Evolutionary conservation across 495 filamentous ascomycete genomes (phyloP), one percentile per base, ranked within the genome.

Genomic region (Lasiosphaeriaceae sp.): DNA sequence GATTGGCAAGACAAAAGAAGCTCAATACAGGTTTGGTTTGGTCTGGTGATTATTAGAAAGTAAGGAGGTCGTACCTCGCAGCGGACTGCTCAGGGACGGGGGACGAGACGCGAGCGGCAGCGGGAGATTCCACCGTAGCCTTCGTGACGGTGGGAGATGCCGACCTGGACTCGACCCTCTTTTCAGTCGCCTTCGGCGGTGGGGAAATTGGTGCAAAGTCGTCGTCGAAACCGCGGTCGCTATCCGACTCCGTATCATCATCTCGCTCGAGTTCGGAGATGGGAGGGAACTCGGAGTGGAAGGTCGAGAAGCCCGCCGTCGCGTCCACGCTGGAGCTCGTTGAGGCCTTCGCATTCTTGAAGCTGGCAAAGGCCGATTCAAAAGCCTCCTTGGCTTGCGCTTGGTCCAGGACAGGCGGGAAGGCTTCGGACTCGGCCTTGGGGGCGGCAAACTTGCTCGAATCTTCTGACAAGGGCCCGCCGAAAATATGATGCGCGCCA

Each of bases 261-360:
- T 94, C 90, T 49, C 87, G 78, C 44, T 86, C 86, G 34, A 96
- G 68, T 63, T 96, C 92, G 37, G 86, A 86, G 55, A 97, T 96
- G 1, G 94, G 94, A 34, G 95, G 95, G 73, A 97, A 97, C 65
- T 97, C 94, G n/a, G 81, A 55, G 56, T 62, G 62, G 50, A 74
- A 71, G 19, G 76, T 72, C 60, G 79, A 66, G 55, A 86, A 83
- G 5, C 67, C 68, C 57, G 72, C 76, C 49, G 65, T 66, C 31
- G 64, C 62, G 39, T 77, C 72, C 21, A 57, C 47, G 26, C 9
- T 54, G 17, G 56, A 20, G 19, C 24, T 53, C 9, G 52, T 19
- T 4, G 60, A 35, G 2, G 57, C 54, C 45, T 64, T 61, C 1
- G 67, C 57, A 54, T 43, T 69, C 56, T 76, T 77, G 63, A 88